phyloP scores from a whole-genome alignment of 2,329 filamentous ascomycete genomes.

The Paecilomyces formosus region DNA sequence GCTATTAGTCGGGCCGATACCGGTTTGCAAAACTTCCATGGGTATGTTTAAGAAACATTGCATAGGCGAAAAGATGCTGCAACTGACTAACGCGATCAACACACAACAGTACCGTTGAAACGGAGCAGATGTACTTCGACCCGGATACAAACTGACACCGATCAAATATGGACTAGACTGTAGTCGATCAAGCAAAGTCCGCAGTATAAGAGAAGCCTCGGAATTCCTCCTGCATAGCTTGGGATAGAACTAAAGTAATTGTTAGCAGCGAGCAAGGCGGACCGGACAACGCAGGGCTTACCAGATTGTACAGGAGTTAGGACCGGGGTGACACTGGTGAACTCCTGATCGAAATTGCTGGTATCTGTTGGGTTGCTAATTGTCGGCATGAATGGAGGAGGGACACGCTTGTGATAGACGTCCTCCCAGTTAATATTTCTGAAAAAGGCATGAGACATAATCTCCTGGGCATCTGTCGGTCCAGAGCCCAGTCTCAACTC shows the following conservation, averaged over 20 bases:
- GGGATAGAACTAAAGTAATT: conserved; percentile 66
- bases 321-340: conserved; percentile 95
- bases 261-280: conserved; percentile 10
- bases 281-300: conserved; percentile 44
- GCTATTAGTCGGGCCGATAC: conserved; percentile 6
- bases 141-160: conserved; percentile 3
- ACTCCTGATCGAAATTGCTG: conserved; percentile 99
- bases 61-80: conserved; percentile 10
- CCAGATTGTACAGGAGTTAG: conserved; percentile 94
- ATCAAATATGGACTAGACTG: neutral
- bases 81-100: conserved; percentile 1
- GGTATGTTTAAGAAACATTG: conserved; percentile 18
- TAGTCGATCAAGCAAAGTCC: conserved; percentile 63
- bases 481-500: conserved; percentile 88
- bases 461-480: conserved; percentile 93
- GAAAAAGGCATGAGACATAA: conserved; percentile 99
- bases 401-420: conserved; percentile 89
- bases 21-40: conserved; percentile 19
- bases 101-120: neutral
- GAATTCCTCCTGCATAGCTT: conserved; percentile 99
- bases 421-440: conserved; percentile 98
- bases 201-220: conserved; percentile 95
- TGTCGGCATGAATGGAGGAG: conserved; percentile 79
- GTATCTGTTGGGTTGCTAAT: conserved; percentile 94
- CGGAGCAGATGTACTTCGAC: neutral